phyloP scores from a whole-genome alignment of 2,329 filamentous ascomycete genomes.

The Akanthomyces lecanii region DNA sequence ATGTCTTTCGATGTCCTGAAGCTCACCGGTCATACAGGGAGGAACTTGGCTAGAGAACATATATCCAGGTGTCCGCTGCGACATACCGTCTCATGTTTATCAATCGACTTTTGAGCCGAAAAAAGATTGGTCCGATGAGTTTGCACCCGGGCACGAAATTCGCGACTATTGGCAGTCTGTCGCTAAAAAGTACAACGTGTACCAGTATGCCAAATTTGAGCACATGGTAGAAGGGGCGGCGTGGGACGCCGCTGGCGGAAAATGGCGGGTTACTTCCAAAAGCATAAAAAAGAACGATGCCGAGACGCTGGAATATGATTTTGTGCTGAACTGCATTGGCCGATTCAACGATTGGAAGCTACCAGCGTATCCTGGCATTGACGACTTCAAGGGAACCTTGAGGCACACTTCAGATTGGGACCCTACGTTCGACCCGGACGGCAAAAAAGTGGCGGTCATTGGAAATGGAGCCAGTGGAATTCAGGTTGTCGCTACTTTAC shows the following conservation, averaged over 20 bases:
- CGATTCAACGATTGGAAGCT: slow-evolving; percentile 63
- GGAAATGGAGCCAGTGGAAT: slow-evolving; percentile 51
- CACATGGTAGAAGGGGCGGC: slow-evolving; percentile 51
- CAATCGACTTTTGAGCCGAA: slow-evolving; percentile 66
- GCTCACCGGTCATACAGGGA: slow-evolving; percentile 30
- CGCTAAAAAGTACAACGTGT: slow-evolving; percentile 61
- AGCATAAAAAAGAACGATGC: slow-evolving; percentile 25
- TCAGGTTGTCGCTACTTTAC: slow-evolving; percentile 51
- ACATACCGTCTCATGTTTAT: slow-evolving; percentile 67
- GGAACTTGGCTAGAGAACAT: slow-evolving; percentile 53
- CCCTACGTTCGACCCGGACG: slow-evolving; percentile 42
- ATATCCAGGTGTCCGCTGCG: slow-evolving; percentile 64
- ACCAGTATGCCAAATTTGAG: slow-evolving; percentile 51
- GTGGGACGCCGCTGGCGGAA: slow-evolving; percentile 49
- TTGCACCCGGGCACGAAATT: slow-evolving; percentile 64
- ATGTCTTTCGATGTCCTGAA: slow-evolving; percentile 14
- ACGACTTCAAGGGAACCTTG: slow-evolving; percentile 50
- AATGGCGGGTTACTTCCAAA: slow-evolving; percentile 42
- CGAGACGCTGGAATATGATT: slow-evolving; percentile 49
- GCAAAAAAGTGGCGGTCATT: slow-evolving; percentile 47
- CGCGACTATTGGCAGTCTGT: slow-evolving; percentile 60
- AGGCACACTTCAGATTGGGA: slow-evolving; percentile 61
- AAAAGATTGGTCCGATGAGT: slow-evolving; percentile 64
- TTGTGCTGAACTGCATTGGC: slow-evolving; percentile 60
- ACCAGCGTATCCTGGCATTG: slow-evolving; percentile 56